Evolutionary conservation across 106 monocot genomes (phyloP).

Genomic region (Gastrodia elata): DNA sequence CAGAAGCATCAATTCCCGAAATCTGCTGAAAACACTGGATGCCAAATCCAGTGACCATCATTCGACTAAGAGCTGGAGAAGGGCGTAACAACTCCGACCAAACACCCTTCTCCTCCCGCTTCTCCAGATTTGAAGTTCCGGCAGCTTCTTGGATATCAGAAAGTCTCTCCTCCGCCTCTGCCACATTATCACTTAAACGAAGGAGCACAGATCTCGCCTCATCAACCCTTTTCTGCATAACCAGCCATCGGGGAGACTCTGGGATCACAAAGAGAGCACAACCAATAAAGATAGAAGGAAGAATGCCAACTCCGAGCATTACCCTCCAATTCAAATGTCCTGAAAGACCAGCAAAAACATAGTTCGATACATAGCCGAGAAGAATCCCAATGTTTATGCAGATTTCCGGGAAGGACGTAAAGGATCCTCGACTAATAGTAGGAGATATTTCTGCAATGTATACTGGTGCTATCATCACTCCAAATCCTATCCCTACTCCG

Average conservation of each 20-base stretch:
- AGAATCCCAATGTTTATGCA: conserved; percentile 92
- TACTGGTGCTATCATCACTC: conserved; percentile 88
- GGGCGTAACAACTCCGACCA: conserved; percentile 69
- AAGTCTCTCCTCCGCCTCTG: conserved; percentile 50
- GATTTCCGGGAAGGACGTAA: conserved; percentile 95
- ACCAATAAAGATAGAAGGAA: conserved; percentile 79
- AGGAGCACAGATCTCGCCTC: conserved; percentile 65
- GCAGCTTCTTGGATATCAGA: conserved; percentile 73
- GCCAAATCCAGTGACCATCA: conserved; percentile 81
- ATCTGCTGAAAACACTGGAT: conserved; percentile 97
- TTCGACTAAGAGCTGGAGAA: conserved; percentile 49
- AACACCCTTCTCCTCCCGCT: conserved; percentile 35
- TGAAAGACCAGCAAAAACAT: conserved; percentile 73
- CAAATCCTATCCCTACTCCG: conserved; percentile 88
- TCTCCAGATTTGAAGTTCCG: conserved; percentile 11
- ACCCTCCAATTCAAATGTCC: conserved; percentile 77
- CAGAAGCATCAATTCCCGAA: conserved; percentile 86
- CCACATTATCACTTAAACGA: conserved; percentile 46
- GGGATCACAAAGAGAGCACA: conserved; percentile 78
- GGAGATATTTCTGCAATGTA: conserved; percentile 98
- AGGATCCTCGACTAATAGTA: conserved; percentile 53
- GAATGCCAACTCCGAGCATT: conserved; percentile 92
- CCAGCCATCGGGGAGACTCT: conserved; percentile 94
- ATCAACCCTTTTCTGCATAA: conserved; percentile 61
- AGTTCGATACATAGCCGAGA: conserved; percentile 92